Evolutionary conservation across 75 land plant species (phyloP).

Genomic region (Pinus albicaulis): DNA sequence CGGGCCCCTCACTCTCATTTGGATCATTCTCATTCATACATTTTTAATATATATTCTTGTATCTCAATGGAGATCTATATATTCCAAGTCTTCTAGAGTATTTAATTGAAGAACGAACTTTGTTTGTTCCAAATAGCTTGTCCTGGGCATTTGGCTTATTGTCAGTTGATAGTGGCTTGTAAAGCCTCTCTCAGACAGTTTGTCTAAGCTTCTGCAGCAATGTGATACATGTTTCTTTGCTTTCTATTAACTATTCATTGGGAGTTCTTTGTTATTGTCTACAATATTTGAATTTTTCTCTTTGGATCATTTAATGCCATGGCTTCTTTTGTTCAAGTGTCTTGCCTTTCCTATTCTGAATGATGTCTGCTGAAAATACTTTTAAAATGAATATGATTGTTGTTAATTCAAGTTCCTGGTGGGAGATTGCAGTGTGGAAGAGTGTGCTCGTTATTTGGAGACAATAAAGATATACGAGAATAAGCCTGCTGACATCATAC

Average conservation of each 20-base stretch:
- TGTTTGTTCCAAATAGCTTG: too few species aligned
- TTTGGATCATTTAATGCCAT: neutral
- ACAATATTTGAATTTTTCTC: neutral
- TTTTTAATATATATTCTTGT: too few species aligned
- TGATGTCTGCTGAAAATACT: neutral
- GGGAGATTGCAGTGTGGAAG: slow-evolving; percentile 71
- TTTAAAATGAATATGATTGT: neutral
- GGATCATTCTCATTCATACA: too few species aligned
- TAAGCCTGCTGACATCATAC: slow-evolving; percentile 91
- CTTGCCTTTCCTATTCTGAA: neutral
- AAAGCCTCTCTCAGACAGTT: too few species aligned
- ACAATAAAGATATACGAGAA: slow-evolving; percentile 95
- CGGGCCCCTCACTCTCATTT: too few species aligned
- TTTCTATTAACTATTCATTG: neutral
- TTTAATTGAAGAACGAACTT: too few species aligned
- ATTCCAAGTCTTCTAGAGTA: too few species aligned
- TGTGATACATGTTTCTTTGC: too few species aligned
- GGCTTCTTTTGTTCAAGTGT: neutral
- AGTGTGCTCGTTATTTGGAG: slow-evolving; percentile 97
- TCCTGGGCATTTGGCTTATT: too few species aligned
- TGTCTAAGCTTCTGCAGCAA: too few species aligned
- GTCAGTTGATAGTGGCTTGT: too few species aligned
- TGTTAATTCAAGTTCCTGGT: neutral
- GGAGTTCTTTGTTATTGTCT: neutral
- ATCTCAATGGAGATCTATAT: too few species aligned